Base-by-base conservation (phyloP, 306 rosid genomes). In the Urtica urens region DNA sequence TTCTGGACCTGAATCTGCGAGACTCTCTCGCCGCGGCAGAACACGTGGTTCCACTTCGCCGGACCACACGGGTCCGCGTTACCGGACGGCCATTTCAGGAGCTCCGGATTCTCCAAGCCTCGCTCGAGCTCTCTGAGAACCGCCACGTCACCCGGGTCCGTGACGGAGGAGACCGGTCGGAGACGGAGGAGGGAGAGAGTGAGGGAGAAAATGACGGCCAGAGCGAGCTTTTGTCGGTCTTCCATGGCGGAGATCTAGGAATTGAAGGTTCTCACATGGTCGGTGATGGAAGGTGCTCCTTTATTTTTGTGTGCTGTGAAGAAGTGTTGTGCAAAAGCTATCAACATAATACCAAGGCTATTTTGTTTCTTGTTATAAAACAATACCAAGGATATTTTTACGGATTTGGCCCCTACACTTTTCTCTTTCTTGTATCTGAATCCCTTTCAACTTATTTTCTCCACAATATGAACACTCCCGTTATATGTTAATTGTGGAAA, bases 1-100 rank as follows among this genome's bases (percentile, higher is more conserved):
- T 63, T 51, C 60, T 82, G 83, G 6, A 84, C 74, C 51, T 92
- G 94, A 82, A 92, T 82, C 73, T 92, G 99, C 13, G 72, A 7
- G 14, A 73, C 87, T 17, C 87, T 69, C 46, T 43, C 9, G 0
- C 61, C 82, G 1, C 50, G n/a, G 46, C 99, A 92, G 69, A 27
- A 65, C n/a, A 92, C 68, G 55, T 57, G 70, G 7, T 60, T 40
- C 99, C 99, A 92, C 0, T 33, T 15, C 19, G 81, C 23, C 23
- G 27, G 47, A 5, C 81, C 93, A 21, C 99, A 92, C 2, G 99
- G 99, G 78, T 92, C 94, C 9, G 55, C 66, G 13, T 46, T 39
- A 7, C 51, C 70, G 1, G 94, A 79, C 1, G 96, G 94, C 99
- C 99, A 92, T 4, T 80, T 75, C 20, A 92, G 35, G 7, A 82